Base-by-base conservation (phyloP, 768 basidiomycete species). In the Clitopilus hobsonii region DNA sequence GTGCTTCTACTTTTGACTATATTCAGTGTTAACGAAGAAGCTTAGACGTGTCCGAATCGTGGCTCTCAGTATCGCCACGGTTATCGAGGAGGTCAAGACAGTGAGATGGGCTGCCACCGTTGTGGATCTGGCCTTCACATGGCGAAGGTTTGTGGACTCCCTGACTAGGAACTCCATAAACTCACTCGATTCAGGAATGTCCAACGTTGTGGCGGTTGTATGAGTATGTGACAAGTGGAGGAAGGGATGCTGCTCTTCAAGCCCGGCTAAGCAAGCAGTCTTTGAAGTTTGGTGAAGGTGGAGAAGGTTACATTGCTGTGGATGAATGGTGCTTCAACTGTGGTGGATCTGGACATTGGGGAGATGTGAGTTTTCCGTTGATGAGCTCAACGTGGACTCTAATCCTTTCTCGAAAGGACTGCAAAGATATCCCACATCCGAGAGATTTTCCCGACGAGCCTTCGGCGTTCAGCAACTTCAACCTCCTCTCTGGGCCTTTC, bases 251-350 rank as follows among this genome's bases (percentile, higher is more conserved):
- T 5, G 78, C 77, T 38, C 66, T 86, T 2, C 63, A 65, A 16
- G 61, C 56, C 18, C 82, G 89, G 26, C 75, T 79, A 56, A 65
- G 72, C 24, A 87, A 79, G 64, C 77, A 73, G 38, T 65, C 71
- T 3, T 63, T 84, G 5, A 63, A 64, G 11, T 68, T 89, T 6
- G 88, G 89, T 10, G 64, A 85, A 54, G 89, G 91, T 13, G 88
- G 89, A 8, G 91, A 91, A 66, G 88, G 85, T 5, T 91, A 87
- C 67, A 84, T 92, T 53, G 86, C 80, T 4, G 67, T 69, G 28
- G 88, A 89, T 63, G 75, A 82, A 60, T 92, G 87, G 87, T 93
- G 91, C 66, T 89, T 91, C 64, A 89, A 88, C 60, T 93, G 91
- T 59, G 91, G 87, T 38, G 71, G 71, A 25, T 67, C 68, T 51